Conservation (phyloP, 306 rosid genomes). For the Phaseolus lunatus region DNA sequence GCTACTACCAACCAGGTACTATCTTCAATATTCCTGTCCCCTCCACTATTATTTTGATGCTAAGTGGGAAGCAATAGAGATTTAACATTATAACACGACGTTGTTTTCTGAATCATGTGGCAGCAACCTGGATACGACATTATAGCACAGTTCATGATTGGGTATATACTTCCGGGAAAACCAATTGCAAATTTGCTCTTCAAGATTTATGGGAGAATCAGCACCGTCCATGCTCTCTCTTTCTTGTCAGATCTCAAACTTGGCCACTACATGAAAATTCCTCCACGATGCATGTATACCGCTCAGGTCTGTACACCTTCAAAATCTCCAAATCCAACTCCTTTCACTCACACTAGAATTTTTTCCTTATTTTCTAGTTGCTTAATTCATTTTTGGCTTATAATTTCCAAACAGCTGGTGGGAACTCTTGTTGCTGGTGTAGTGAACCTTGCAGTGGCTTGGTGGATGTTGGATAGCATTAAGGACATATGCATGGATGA, state of each 20-base stretch:
- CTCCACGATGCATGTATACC: conserved; percentile 91
- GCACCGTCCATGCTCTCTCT: conserved; percentile 95
- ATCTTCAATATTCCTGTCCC: neutral
- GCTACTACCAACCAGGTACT: conserved; percentile 97
- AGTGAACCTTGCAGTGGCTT: conserved; percentile 90
- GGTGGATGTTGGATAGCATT: conserved; percentile 96
- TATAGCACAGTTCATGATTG: conserved; percentile 95
- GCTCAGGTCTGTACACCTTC: conserved; percentile 73
- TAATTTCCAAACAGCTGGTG: conserved; percentile 64
- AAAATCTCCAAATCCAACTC: neutral
- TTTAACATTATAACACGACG: conserved; percentile 24
- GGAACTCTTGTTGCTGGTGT: conserved; percentile 83
- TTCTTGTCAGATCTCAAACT: conserved; percentile 97
- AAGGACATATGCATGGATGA: conserved; percentile 82
- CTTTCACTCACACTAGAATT: neutral
- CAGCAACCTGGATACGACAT: conserved; percentile 99
- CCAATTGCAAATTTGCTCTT: conserved; percentile 96
- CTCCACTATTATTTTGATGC: conserved; percentile 11
- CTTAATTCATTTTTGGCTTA: conserved; percentile 5
- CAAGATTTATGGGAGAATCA: conserved; percentile 95
- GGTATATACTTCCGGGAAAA: conserved; percentile 90
- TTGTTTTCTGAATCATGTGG: conserved; percentile 37
- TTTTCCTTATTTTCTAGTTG: neutral
- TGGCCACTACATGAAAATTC: conserved; percentile 98
- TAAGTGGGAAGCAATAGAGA: conserved; percentile 6